Evolutionary conservation across 2,329 filamentous ascomycete genomes (phyloP).

Genomic region (Colletotrichum sp.): DNA sequence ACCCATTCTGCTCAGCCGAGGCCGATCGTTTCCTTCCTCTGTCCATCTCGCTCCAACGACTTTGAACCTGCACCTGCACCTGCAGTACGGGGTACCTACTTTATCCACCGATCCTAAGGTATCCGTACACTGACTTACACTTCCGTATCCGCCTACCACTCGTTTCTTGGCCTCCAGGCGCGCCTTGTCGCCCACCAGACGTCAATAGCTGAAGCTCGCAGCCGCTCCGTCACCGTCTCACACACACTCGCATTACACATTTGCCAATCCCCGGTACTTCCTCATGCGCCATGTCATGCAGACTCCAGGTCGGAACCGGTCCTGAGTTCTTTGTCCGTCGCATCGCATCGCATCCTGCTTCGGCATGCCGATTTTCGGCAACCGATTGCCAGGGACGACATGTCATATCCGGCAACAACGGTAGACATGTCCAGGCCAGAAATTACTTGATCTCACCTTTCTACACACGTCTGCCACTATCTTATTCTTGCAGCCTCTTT

Average conservation of each 20-base stretch:
- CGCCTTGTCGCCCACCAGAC: background rate
- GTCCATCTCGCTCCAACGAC: background rate
- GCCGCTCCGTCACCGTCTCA: background rate
- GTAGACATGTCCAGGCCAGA: background rate
- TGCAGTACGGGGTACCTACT: too few species aligned
- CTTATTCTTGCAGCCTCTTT: background rate
- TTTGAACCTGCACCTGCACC: background rate
- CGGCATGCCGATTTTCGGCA: constrained; percentile 5
- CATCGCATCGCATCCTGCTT: background rate
- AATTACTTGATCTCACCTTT: background rate
- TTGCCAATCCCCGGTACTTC: constrained; percentile 5
- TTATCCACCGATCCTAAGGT: too few species aligned
- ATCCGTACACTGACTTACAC: background rate
- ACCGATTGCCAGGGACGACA: background rate
- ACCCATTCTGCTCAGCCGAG: background rate
- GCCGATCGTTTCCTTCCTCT: background rate
- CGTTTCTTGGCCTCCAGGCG: background rate
- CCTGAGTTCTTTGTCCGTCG: background rate
- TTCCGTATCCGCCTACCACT: background rate
- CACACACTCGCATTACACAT: background rate
- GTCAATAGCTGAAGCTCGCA: background rate
- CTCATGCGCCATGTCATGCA: constrained; percentile 14
- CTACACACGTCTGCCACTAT: background rate
- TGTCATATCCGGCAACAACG: background rate
- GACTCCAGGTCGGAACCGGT: background rate